Base-by-base conservation (phyloP, 140 eudicot species). In the Flaveria floridana region DNA sequence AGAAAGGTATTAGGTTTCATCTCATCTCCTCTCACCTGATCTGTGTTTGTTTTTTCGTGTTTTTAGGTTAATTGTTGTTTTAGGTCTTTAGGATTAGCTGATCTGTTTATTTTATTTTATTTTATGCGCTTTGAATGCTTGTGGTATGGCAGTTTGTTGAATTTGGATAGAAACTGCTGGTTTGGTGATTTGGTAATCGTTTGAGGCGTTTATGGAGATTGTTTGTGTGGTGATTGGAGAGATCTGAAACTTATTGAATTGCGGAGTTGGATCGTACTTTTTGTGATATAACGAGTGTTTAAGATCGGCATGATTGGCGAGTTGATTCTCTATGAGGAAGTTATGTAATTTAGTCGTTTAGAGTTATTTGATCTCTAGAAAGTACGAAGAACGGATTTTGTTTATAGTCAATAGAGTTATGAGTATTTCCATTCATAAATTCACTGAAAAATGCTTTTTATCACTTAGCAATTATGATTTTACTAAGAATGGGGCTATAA, bases 1-100 rank as follows among this genome's bases (percentile, higher is more conserved):
- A 71, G 90, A 83, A 94, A 90, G 97, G 99, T 90, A 41, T 19
- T 8, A 3, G 2, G 58, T 78, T 56, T 58, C 13, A 1, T 63
- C 47, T 62, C 13, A 1, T 63, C 47, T 62, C 5, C 7, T 14
- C 9, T 75, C 8, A 50, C 71, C 47, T 72, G 52, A 79, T 80
- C 67, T 74, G n/a, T 51, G 12, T 18, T 55, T 71, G 6, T 2
- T 72, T 74, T 64, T 68, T 4, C 0, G 2, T 79, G 7, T 68
- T 44, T 16, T 82, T 34, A 30, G 76, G 69, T 16, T 83, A 51
- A 70, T 62, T 41, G 20, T 26, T 42, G 14, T 7, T 65, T 73
- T 42, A 14, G 30, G 59, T 26, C 30, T 26, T 26, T 28, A 30
- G 37, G 37, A 30, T 30, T 30, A 30, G 37, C 37, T 79, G 79